phyloP scores from a whole-genome alignment of 1,284 basidiomycete genomes.

The Ceratobasidium sp. region DNA sequence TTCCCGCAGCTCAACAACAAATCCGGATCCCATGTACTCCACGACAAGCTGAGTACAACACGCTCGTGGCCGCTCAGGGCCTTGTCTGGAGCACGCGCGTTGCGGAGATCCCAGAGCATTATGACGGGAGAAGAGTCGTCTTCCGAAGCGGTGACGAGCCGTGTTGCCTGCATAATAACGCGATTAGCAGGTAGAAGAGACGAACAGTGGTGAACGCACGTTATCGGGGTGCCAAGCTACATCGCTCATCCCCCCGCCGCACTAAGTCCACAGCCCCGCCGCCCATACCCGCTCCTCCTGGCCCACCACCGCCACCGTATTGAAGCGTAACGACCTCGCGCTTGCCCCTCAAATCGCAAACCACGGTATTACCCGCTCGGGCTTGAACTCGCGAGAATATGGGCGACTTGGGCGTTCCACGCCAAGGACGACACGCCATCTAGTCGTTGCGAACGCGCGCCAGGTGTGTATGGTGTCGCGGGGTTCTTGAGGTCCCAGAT shows the following conservation, averaged over 20 bases:
- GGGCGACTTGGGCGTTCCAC: slow-evolving; percentile 60
- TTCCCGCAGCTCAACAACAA: no score
- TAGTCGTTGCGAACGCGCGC: no score
- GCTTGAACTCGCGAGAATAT: slow-evolving; percentile 94
- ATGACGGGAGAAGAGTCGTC: no score
- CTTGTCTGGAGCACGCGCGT: slow-evolving; percentile 96
- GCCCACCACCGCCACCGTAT: slow-evolving; percentile 85
- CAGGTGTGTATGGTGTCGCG: no score
- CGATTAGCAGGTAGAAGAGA: slow-evolving; percentile 47
- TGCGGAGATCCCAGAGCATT: no score
- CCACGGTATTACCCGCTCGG: slow-evolving; percentile 98
- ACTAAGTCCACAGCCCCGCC: slow-evolving; percentile 70
- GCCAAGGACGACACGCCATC: no score
- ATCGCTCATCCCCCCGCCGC: slow-evolving; percentile 86
- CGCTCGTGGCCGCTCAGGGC: slow-evolving; percentile 96
- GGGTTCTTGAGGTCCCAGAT: slow-evolving; percentile 56
- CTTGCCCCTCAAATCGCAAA: slow-evolving; percentile 57
- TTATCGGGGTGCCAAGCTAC: slow-evolving; percentile 73
- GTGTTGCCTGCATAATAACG: slow-evolving; percentile 73
- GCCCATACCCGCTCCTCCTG: slow-evolving; percentile 80
- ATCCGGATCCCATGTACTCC: slow-evolving; percentile 67
- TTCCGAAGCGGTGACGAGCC: slow-evolving; percentile 78
- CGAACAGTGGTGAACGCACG: slow-evolving; percentile 62
- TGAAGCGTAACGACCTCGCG: slow-evolving; percentile 92
- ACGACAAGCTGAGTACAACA: slow-evolving; percentile 93